Conservation (phyloP, 2,329 filamentous ascomycete genomes). For the Fusarium begoniae region DNA sequence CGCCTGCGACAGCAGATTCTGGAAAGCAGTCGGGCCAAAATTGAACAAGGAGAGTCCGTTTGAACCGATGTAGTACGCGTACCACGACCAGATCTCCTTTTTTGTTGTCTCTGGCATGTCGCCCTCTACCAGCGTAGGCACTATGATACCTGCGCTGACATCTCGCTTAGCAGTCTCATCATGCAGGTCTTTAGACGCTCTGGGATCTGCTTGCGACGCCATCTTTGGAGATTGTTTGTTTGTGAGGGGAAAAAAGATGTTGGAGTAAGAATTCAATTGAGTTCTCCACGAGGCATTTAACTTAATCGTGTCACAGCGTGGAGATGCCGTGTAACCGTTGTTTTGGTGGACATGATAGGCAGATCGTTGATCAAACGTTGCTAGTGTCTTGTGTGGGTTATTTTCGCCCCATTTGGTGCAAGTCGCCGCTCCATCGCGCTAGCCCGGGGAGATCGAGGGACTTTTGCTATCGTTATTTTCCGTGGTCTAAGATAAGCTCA, state of each 20-base stretch:
- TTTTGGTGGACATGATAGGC: slow-evolving; percentile 1
- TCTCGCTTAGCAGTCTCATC: slow-evolving; percentile 1
- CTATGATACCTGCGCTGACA: slow-evolving; percentile 9
- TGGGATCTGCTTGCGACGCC: neutral
- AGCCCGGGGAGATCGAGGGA: neutral
- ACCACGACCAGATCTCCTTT: slow-evolving; percentile 42
- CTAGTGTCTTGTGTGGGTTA: slow-evolving; percentile 4
- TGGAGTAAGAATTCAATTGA: neutral
- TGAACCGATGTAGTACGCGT: slow-evolving; percentile 70
- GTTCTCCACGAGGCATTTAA: slow-evolving; percentile 15
- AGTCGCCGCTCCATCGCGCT: neutral
- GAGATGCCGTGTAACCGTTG: slow-evolving; percentile 23
- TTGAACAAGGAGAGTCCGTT: slow-evolving; percentile 72
- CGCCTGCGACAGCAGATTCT: slow-evolving; percentile 70
- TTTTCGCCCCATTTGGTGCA: slow-evolving; percentile 9
- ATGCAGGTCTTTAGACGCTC: neutral
- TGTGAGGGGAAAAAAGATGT: neutral
- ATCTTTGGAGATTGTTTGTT: neutral
- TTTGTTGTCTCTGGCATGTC: slow-evolving; percentile 25
- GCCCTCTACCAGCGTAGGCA: slow-evolving; percentile 20
- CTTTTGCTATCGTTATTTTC: neutral
- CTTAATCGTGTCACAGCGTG: neutral
- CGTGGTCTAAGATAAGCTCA: neutral
- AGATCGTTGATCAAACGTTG: neutral
- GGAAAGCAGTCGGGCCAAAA: slow-evolving; percentile 71